Evolutionary conservation across 768 basidiomycete genomes (phyloP).

Genomic region (Tricholoma furcatifolium): DNA sequence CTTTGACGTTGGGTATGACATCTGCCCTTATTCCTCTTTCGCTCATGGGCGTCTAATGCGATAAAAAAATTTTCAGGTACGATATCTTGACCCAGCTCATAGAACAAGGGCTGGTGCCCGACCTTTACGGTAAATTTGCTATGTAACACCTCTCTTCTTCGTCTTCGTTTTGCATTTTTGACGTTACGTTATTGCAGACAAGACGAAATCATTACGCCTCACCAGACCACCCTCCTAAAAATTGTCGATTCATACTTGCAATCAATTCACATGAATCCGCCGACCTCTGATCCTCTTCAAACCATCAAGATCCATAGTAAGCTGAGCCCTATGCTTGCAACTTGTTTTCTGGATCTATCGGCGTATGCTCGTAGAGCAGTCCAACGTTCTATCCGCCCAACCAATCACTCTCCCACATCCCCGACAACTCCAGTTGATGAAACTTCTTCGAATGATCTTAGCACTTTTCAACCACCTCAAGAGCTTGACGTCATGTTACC

Average conservation of each 20-base stretch:
- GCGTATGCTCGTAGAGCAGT: conserved; percentile 56
- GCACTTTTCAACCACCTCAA: conserved; percentile 18
- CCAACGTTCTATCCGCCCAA: conserved; percentile 39
- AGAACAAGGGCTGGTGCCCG: conserved; percentile 54
- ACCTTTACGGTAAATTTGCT: conserved; percentile 57
- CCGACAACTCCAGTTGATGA: conserved; percentile 1
- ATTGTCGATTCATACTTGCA: conserved; percentile 84
- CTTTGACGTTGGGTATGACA: conserved; percentile 72
- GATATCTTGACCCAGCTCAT: conserved; percentile 63
- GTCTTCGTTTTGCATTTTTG: conserved; percentile 4
- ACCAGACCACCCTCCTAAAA: conserved; percentile 87
- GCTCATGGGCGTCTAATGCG: not conserved
- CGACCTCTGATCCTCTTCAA: conserved; percentile 27
- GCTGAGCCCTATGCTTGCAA: conserved; percentile 59
- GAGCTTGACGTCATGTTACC: conserved; percentile 71
- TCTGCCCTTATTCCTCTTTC: conserved; percentile 4
- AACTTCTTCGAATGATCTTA: conserved; percentile 1
- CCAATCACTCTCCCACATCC: conserved; percentile 8
- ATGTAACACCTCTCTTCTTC: conserved; percentile 46
- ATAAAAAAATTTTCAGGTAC: conserved; percentile 42
- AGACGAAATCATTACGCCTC: conserved; percentile 76
- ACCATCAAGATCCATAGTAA: conserved; percentile 37
- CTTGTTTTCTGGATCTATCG: conserved; percentile 59
- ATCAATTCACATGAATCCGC: conserved; percentile 36
- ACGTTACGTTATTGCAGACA: conserved; percentile 34